phyloP scores from a whole-genome alignment of 2,329 filamentous ascomycete species.

The Fusarium sp. region DNA sequence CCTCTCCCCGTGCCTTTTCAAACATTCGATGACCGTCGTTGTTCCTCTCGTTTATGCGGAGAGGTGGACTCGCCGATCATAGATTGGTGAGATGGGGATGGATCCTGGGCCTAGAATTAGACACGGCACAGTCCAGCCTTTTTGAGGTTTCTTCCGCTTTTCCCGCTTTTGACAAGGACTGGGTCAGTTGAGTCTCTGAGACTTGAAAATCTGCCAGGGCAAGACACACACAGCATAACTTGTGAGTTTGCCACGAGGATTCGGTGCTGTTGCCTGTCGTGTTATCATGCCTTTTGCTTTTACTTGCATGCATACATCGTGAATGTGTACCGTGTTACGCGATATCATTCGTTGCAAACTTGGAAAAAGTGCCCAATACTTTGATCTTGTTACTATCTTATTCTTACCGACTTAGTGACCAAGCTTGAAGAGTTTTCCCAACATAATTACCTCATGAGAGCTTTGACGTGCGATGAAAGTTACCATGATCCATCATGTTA shows the following conservation, averaged over 20 bases:
- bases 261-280: slow-evolving; percentile 12
- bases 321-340: slow-evolving; percentile 12
- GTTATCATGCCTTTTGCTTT: slow-evolving; percentile 8
- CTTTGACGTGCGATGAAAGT: not conserved
- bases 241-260: slow-evolving; percentile 29
- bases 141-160: slow-evolving; percentile 10
- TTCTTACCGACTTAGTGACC: slow-evolving; percentile 7
- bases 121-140: slow-evolving; percentile 10
- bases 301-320: slow-evolving; percentile 28
- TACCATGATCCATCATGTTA: not conserved
- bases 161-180: not conserved
- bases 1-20: not conserved
- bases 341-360: not conserved
- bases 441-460: not conserved
- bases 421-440: not conserved
- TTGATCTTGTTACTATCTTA: not conserved
- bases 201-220: slow-evolving; percentile 27
- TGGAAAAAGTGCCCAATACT: not conserved
- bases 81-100: slow-evolving; percentile 8
- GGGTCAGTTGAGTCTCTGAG: not conserved
- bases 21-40: slow-evolving; percentile 19
- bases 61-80: slow-evolving; percentile 30
- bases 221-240: slow-evolving; percentile 10
- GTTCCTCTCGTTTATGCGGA: slow-evolving; percentile 39
- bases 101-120: slow-evolving; percentile 2